Evolutionary conservation across 2,329 filamentous ascomycete species (phyloP), one percentile per base, ranked within the genome.

Genomic region (Sclerotinia nivalis): DNA sequence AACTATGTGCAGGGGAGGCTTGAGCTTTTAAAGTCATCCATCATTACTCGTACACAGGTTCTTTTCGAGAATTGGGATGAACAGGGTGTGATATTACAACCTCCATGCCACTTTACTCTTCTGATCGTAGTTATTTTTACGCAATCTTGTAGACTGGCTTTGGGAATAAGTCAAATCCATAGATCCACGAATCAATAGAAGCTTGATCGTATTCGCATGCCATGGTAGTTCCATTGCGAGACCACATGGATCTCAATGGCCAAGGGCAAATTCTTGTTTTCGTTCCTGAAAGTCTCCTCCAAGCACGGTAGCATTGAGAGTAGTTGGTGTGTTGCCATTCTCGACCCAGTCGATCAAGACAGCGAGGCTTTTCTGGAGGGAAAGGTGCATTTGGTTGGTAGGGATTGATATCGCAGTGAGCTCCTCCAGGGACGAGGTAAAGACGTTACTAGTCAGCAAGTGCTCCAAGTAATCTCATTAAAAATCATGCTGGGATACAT

Each of bases 261-360:
- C 79, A 83, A 66, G 76, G 75, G 75, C 81, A 83, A 56, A 80
- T 79, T 73, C 77, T 76, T 80, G 77, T 0, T 76, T 79, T 75
- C 81, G 75, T 49, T 80, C 79, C 22, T 70, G 67, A 65, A 79
- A 73, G 13, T 71, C 68, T 10, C 79, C 79, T 1, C 75, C 75
- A 56, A 80, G 40, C 34, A 50, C 1, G 15, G 80, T 82, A 13
- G 80, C 79, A 72, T 82, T 82, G 25, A 83, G 77, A 2, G 75
- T 76, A 8, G 66, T 59, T 2, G 81, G 80, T 70, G 72, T 74
- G 25, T 78, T 72, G 25, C 77, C 90, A 72, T 91, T 91, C 72
- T 85, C 86, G 12, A 92, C 81, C 74, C 84, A 91, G 75, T 92
- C 88, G 76, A 93, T 91, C n/a, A 88, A 87, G 2, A 88, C 91